A percentile compares a stretch with the other conserved stretches of the same genome.
Conservation (phyloP, 2,329 filamentous ascomycete species). For the Mycosphaerelloides madeirae region DNA sequence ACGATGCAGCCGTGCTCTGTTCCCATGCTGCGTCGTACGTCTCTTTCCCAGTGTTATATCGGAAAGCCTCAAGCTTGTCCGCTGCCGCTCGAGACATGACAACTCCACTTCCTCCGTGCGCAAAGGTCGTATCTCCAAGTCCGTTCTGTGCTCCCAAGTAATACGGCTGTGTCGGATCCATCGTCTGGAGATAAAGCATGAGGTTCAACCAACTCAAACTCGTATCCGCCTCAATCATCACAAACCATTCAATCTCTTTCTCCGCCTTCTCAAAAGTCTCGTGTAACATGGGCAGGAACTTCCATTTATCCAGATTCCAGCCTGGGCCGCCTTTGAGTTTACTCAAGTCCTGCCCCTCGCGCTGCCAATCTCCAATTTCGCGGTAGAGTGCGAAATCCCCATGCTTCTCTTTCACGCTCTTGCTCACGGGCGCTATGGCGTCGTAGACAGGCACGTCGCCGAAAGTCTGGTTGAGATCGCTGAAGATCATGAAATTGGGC, state of each 20-base stretch:
- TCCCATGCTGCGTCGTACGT: constrained; percentile 38
- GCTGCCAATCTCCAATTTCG: constrained; percentile 28
- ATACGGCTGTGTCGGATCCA: constrained; percentile 41
- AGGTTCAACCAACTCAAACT: constrained; percentile 44
- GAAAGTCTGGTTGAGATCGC: constrained; percentile 47
- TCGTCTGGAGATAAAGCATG: constrained; percentile 47
- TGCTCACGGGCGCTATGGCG: constrained; percentile 29
- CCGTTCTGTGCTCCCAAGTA: constrained; percentile 47
- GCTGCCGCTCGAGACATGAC: constrained; percentile 42
- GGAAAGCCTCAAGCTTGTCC: constrained; percentile 33
- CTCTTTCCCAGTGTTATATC: constrained; percentile 37
- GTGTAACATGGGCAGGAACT: constrained; percentile 54
- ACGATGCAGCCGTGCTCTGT: constrained; percentile 43
- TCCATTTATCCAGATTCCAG: constrained; percentile 55
- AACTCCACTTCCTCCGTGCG: constrained; percentile 42
- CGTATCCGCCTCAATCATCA: constrained; percentile 55
- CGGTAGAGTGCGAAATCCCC: constrained; percentile 33
- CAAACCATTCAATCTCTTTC: constrained; percentile 49
- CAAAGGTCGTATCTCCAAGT: constrained; percentile 37
- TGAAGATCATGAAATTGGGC: constrained; percentile 44
- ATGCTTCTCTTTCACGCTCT: constrained; percentile 25
- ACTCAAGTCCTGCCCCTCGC: constrained; percentile 30
- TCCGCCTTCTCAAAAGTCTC: constrained; percentile 46
- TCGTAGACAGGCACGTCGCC: constrained; percentile 37
- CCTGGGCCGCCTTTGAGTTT: constrained; percentile 36